A percentile compares a stretch with the other conserved stretches of the same genome.
These are phyloP conservation scores for Dioscorea cayenensis DNA, from an alignment of 116 monocot species.

Conservation along the genomic window DNA sequence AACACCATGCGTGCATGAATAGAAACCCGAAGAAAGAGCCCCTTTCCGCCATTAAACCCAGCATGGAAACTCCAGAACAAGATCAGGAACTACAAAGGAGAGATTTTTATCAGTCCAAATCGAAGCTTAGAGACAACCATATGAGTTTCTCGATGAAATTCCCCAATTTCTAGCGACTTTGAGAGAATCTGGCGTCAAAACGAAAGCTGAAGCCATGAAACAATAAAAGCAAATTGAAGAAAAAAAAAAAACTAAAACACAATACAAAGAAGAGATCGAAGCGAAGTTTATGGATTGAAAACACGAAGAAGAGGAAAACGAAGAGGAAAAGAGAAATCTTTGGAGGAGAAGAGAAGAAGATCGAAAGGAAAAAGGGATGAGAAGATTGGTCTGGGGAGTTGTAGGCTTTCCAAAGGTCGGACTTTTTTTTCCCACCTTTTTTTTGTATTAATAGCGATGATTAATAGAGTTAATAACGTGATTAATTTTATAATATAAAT, in stretches of 20 bases:
- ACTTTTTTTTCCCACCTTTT: not conserved
- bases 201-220: not conserved
- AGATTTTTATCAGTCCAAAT: not conserved
- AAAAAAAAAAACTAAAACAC: no score
- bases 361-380: not conserved
- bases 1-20: slow-evolving; percentile 15
- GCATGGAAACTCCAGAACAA: not conserved
- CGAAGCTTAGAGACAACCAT: not conserved
- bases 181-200: not conserved
- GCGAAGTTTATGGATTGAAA: not conserved
- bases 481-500: no score
- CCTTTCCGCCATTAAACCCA: not conserved
- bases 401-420: no score
- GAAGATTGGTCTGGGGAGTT: not conserved
- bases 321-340: not conserved
- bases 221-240: no score
- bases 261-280: not conserved
- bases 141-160: not conserved
- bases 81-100: not conserved
- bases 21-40: not conserved
- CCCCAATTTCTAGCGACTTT: not conserved
- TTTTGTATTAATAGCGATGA: not conserved
- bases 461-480: not conserved
- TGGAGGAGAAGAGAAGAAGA: not conserved
- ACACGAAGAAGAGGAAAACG: not conserved